Evolutionary conservation across 2,329 filamentous ascomycete genomes (phyloP), one percentile per base, ranked within the genome.

Genomic region (Scytalidium sp.): DNA sequence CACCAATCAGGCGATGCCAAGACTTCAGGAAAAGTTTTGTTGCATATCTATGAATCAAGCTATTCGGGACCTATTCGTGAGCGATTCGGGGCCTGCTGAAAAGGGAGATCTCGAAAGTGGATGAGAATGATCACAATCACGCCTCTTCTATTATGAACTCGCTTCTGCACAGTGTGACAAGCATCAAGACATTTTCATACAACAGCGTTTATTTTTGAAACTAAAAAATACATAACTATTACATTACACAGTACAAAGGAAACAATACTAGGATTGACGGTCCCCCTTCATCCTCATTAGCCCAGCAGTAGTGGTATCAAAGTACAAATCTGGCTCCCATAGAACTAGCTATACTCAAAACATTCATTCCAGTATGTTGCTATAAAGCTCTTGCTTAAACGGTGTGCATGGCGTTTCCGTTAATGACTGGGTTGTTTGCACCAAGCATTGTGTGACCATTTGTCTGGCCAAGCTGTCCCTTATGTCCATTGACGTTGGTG

Each of bases 371-470:
- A 46, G 36, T 39, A 21, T 46, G 23, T 44, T 50, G 19, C 15
- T 13, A 42, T 25, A 11, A 6, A 25, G 19, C 13, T 10, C 11
- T 43, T 8, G 27, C 29, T 47, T 17, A 27, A 44, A 43, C 42
- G 9, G 40, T 43, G 15, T 29, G 44, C 22, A n/a, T 27, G 42
- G 52, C 39, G 10, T 21, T 50, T 9, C 57, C 58, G 46, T 51
- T 55, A 6, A 58, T 27, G 23, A 60, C 56, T 13, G 58, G 56
- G 49, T 62, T 60, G 39, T 57, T 54, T n/a, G 47, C 21, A 4
- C 58, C 60, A 10, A 59, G 50, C 8, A 53, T 57, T 19, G 59
- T 61, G 29, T 54, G 47, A 41, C 27, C 47, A 13, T 45, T 46
- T 8, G 47, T 41, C 19, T 49, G 47, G n/a, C 49, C 45, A 27